Evolutionary conservation across 768 basidiomycete species (phyloP), one percentile per base, ranked within the genome.

Genomic region (Amanita exitialis): DNA sequence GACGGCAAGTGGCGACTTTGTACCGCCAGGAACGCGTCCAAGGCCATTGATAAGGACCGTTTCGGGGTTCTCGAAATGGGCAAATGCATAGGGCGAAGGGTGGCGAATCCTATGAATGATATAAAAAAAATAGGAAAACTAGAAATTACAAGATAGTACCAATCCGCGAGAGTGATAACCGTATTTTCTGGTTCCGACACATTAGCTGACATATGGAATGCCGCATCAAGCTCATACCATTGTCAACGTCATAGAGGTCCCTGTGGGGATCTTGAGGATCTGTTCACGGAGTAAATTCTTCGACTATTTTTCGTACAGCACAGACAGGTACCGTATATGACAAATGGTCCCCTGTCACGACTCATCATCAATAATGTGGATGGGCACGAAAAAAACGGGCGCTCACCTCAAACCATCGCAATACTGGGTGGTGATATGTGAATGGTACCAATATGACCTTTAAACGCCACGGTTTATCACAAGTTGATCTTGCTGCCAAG

Each of bases 371-470:
- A 30, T 27, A 21, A 10, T n/a, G 10, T 16, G 4, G 6, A n/a
- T 16, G 25, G 23, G 3, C 9, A 10, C 8, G 12, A 37, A 21
- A 25, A 41, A 7, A 32, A 32, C 13, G 32, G 8, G n/a, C 21
- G 5, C 48, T 42, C 39, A 49, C 49, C 49, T 59, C 44, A 76
- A 59, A 1, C 74, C 74, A 48, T 76, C 75, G 36, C 74, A 76
- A 49, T 75, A 75, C 54, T 76, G 74, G 1, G 66, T 65, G 10
- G 59, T 21, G 12, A 65, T 47, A 54, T 67, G 69, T 0, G 64
- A 67, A 46, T 69, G 68, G 47, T 68, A 72, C 70, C 69, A 68
- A 49, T 57, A 66, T 1, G 67, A 69, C n/a, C 69, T 67, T 35
- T 60, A 58, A 43, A 62, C 57, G 25, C 61, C 52, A n/a, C 10